Conservation (phyloP, 2,329 filamentous ascomycete species). For the Hypomyces rosellus region DNA sequence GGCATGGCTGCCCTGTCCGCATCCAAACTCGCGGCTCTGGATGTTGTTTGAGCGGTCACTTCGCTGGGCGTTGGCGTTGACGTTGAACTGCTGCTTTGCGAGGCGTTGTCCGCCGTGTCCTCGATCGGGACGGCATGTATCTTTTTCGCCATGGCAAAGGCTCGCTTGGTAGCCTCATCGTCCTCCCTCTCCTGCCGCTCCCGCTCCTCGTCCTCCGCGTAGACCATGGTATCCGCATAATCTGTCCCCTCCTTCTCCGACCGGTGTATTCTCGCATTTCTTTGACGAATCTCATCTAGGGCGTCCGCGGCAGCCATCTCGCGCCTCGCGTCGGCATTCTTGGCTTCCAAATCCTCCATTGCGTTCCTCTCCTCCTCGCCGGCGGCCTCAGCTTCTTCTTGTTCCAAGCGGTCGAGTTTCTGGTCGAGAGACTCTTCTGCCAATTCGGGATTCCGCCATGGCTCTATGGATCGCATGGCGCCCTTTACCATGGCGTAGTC, state of each 20-base stretch:
- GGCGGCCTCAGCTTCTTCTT: constrained; percentile 59
- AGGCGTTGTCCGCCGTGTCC: constrained; percentile 32
- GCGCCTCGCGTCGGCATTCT: constrained; percentile 83
- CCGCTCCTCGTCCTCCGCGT: constrained; percentile 52
- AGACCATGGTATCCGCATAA: constrained; percentile 48
- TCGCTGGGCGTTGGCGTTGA: background rate
- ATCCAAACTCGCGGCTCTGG: constrained; percentile 13
- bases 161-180: constrained; percentile 69
- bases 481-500: constrained; percentile 79
- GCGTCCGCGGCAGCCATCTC: constrained; percentile 98
- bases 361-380: constrained; percentile 72
- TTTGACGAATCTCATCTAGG: constrained; percentile 84
- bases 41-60: background rate
- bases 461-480: constrained; percentile 88
- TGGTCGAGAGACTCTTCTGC: constrained; percentile 81
- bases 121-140: constrained; percentile 21
- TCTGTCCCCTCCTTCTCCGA: constrained; percentile 63
- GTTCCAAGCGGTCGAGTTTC: constrained; percentile 74
- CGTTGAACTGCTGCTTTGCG: constrained; percentile 12
- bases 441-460: constrained; percentile 63
- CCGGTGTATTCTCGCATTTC: constrained; percentile 82
- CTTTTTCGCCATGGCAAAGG: constrained; percentile 62
- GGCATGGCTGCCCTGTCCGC: constrained; percentile 23
- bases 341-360: constrained; percentile 92
- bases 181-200: constrained; percentile 72